Conservation (phyloP, 306 rosid genomes). For the Lablab purpureus region DNA sequence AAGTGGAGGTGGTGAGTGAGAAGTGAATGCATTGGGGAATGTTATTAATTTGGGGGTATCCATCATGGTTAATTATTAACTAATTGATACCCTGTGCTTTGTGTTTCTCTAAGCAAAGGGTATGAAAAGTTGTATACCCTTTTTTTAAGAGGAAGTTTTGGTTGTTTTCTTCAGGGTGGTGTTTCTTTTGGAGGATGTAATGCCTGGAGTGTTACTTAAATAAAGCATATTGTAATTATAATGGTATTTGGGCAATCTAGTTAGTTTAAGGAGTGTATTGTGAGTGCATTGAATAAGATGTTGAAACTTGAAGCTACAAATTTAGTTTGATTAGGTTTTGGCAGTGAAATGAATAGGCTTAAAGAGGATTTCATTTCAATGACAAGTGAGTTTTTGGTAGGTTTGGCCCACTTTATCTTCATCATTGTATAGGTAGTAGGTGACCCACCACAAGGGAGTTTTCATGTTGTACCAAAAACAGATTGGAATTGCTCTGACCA, state of each 20-base stretch:
- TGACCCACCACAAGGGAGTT: constrained; percentile 61
- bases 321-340: constrained; percentile 40
- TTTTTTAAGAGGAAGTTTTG: constrained; percentile 11
- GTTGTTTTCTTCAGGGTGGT: constrained; percentile 43
- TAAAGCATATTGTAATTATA: constrained; percentile 25
- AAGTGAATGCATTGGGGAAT: constrained; percentile 57
- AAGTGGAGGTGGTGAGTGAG: constrained; percentile 46
- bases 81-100: constrained; percentile 3
- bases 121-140: constrained; percentile 42
- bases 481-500: constrained; percentile 56
- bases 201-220: constrained; percentile 48
- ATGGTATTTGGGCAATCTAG: constrained; percentile 43
- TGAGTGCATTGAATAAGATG: constrained; percentile 26
- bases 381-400: constrained; percentile 25
- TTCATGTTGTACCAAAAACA: constrained; percentile 31
- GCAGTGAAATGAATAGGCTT: background rate
- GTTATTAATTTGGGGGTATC: constrained; percentile 50
- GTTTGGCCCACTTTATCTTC: constrained; percentile 60
- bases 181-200: constrained; percentile 36
- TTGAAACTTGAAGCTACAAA: constrained; percentile 44
- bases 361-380: constrained; percentile 31
- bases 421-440: constrained; percentile 48
- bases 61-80: constrained; percentile 43
- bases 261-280: constrained; percentile 21
- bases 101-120: constrained; percentile 40